Conservation (phyloP, 192 early-diverging fungal species). For the Coemansia javaensis region DNA sequence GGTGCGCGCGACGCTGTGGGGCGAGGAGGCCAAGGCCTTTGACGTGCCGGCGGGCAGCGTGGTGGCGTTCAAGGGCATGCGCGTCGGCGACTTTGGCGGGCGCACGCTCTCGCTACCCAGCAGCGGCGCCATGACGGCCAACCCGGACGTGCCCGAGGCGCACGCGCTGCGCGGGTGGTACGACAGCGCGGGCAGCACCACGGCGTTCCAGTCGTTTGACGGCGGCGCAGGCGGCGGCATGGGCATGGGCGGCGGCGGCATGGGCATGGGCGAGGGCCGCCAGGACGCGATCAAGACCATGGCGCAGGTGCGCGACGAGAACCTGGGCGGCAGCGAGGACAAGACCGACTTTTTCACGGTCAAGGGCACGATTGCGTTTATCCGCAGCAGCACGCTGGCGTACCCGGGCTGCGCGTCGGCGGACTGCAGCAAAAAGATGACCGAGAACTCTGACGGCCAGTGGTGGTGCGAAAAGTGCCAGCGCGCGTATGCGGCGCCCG, state of each 20-base stretch:
- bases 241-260: constrained; percentile 20
- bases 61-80: constrained; percentile 78
- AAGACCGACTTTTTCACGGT: constrained; percentile 71
- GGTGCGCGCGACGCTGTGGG: constrained; percentile 85
- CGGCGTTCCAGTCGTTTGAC: constrained; percentile 33
- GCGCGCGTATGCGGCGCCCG: constrained; percentile 60
- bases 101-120: constrained; percentile 54
- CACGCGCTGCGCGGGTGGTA: constrained; percentile 67
- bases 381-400: constrained; percentile 60
- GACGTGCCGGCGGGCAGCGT: constrained; percentile 52
- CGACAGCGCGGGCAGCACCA: constrained; percentile 31
- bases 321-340: constrained; percentile 65
- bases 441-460: constrained; percentile 51
- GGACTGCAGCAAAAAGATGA: constrained; percentile 88
- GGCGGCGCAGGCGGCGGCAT: constrained; percentile 16
- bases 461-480: constrained; percentile 96
- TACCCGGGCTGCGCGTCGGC: constrained; percentile 83
- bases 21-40: constrained; percentile 69
- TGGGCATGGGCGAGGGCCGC: constrained; percentile 1
- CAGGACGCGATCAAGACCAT: constrained; percentile 58
- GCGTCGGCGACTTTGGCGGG: constrained; percentile 84
- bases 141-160: constrained; percentile 77
- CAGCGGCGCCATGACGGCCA: constrained; percentile 49
- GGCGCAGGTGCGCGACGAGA: constrained; percentile 61
- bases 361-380: constrained; percentile 68